These are phyloP conservation scores for Rubus idaeus DNA, from an alignment of 306 rosid species.

Conservation along the genomic window DNA sequence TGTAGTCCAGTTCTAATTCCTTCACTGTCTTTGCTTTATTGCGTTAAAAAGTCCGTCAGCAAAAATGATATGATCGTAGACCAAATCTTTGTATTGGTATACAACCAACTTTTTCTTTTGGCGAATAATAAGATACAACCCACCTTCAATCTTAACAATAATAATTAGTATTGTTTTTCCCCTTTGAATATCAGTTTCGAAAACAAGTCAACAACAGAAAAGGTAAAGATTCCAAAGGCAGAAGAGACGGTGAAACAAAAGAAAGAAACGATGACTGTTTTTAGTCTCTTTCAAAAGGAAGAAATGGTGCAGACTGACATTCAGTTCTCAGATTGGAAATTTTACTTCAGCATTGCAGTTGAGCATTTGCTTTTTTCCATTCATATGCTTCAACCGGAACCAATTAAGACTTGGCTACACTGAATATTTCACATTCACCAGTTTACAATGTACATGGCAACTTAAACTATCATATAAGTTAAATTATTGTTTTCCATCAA, in stretches of 20 bases:
- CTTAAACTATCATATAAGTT: conserved; percentile 16
- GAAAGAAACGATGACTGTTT: neutral
- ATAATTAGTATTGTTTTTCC: neutral
- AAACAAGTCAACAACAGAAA: neutral
- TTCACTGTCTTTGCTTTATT: neutral
- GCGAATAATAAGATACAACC: neutral
- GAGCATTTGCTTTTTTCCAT: neutral
- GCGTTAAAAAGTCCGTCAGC: neutral
- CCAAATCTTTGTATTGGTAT: neutral
- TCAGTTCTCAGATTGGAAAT: neutral
- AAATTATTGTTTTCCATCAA: conserved; percentile 24
- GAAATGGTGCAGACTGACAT: neutral
- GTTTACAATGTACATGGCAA: conserved; percentile 22
- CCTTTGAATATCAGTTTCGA: neutral
- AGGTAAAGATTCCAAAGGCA: neutral
- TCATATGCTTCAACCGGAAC: neutral
- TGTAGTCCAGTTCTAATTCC: neutral
- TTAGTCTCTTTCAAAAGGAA: neutral
- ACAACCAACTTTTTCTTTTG: neutral
- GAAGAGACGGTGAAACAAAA: neutral
- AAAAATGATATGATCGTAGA: neutral
- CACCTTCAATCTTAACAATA: neutral
- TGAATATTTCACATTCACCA: conserved; percentile 12
- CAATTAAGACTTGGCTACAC: neutral
- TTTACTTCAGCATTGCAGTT: neutral